A percentile compares a stretch with the other conserved stretches of the same genome.
Evolutionary conservation across 306 rosid genomes (phyloP).

Genomic region (Quillaja saponaria): DNA sequence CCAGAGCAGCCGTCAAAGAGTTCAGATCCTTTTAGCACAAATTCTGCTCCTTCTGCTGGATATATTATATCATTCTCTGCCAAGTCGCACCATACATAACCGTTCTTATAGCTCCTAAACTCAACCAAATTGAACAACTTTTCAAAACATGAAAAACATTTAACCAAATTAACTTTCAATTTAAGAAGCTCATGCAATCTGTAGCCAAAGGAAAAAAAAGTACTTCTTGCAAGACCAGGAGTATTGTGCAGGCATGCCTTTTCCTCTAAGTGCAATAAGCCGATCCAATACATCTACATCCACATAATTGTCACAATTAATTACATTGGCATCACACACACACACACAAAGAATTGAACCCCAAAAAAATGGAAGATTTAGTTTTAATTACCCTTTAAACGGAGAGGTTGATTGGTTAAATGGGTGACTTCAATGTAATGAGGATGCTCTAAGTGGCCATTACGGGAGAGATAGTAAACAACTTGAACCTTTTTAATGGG

Average conservation of each 20-base stretch:
- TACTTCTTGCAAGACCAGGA: constrained; percentile 96
- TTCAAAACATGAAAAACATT: too few species aligned
- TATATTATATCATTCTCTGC: constrained; percentile 58
- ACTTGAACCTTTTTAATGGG: constrained; percentile 65
- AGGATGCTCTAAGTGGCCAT: constrained; percentile 84
- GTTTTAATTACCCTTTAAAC: constrained; percentile 52
- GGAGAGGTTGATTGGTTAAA: constrained; percentile 67
- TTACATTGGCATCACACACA: too few species aligned
- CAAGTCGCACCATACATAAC: constrained; percentile 88
- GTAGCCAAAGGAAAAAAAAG: background rate
- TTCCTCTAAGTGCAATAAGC: constrained; percentile 69
- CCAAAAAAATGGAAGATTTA: background rate
- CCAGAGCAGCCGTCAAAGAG: constrained; percentile 60
- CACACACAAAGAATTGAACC: background rate
- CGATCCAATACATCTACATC: constrained; percentile 69
- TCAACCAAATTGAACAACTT: background rate
- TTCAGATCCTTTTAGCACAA: constrained; percentile 83
- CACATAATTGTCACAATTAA: background rate
- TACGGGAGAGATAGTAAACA: constrained; percentile 80
- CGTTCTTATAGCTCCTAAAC: constrained; percentile 72
- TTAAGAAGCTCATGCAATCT: background rate
- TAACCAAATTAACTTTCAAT: too few species aligned
- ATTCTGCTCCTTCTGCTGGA: constrained; percentile 85
- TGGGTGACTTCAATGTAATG: constrained; percentile 78
- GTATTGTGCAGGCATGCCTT: constrained; percentile 76